Evolutionary conservation across 1,139 yeast species (phyloP).

Genomic region (Geotrichum reessii): DNA sequence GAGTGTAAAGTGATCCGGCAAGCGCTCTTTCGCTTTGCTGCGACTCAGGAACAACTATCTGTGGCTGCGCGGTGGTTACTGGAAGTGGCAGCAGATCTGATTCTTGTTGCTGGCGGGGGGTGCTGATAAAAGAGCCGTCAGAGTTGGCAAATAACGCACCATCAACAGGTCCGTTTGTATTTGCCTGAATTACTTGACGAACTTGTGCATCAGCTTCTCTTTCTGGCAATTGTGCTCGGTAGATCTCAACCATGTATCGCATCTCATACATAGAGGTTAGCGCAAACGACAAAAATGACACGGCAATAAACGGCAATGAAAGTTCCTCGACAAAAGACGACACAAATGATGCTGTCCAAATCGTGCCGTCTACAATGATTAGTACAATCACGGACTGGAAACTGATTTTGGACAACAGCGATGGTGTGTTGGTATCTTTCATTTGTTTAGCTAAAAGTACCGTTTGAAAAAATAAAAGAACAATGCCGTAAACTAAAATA

Average conservation of each 20-base stretch:
- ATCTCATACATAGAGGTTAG: conserved; percentile 72
- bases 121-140: conserved; percentile 7
- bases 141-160: conserved; percentile 3
- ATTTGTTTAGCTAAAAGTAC: conserved; percentile 57
- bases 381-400: conserved; percentile 54
- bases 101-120: background rate
- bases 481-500: conserved; percentile 39
- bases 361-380: conserved; percentile 60
- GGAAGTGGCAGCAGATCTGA: background rate
- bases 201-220: conserved; percentile 51
- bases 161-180: conserved; percentile 14
- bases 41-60: conserved; percentile 17
- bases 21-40: conserved; percentile 52
- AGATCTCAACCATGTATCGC: conserved; percentile 65
- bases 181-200: conserved; percentile 21
- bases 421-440: conserved; percentile 69
- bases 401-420: conserved; percentile 65
- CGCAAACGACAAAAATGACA: conserved; percentile 64
- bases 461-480: conserved; percentile 46
- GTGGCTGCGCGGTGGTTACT: background rate
- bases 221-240: conserved; percentile 71
- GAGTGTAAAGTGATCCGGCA: conserved; percentile 54
- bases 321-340: conserved; percentile 52
- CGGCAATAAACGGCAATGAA: conserved; percentile 61
- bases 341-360: conserved; percentile 57